Conservation (phyloP, 1,284 basidiomycete genomes). For the Cutaneotrichosporon sp. region DNA sequence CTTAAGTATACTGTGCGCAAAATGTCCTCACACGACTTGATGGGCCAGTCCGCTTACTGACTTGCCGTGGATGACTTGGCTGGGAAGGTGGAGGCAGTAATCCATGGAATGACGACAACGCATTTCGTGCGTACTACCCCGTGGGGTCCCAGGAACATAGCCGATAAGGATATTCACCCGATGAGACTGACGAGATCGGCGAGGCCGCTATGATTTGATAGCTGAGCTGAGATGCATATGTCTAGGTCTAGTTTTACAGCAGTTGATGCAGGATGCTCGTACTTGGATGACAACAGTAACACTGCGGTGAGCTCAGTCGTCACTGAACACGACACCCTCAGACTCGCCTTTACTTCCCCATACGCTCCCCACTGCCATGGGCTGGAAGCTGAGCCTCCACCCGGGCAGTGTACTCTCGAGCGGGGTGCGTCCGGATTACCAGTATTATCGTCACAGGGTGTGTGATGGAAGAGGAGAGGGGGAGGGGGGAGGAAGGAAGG, state of each 20-base stretch:
- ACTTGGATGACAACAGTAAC: conserved; percentile 2
- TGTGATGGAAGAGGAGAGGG: neutral
- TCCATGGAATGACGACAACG: too few relatives aligned
- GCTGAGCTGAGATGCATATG: neutral
- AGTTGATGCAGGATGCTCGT: conserved; percentile 1
- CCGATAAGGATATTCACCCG: too few relatives aligned
- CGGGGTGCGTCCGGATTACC: conserved; percentile 37
- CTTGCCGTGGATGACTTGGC: too few relatives aligned
- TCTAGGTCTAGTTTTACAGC: neutral
- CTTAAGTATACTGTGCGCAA: too few relatives aligned
- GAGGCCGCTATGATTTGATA: neutral
- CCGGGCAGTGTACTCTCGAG: conserved; percentile 6
- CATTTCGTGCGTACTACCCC: too few relatives aligned
- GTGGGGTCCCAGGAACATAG: too few relatives aligned
- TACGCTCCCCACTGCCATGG: conserved; percentile 20
- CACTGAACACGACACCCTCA: conserved; percentile 22
- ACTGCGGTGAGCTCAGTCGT: neutral
- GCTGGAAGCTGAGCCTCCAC: too few relatives aligned
- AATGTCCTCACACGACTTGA: too few relatives aligned
- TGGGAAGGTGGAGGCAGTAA: too few relatives aligned
- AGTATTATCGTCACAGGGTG: conserved; percentile 31
- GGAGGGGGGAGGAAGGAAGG: neutral
- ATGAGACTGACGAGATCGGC: too few relatives aligned
- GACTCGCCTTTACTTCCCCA: conserved; percentile 36
- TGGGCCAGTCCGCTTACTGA: too few relatives aligned